Percentiles rank a stretch among this genome's conserved stretches.
Evolutionary conservation across 73 alveolate species (phyloP).

Genomic region (Paraurostyla sp.): DNA sequence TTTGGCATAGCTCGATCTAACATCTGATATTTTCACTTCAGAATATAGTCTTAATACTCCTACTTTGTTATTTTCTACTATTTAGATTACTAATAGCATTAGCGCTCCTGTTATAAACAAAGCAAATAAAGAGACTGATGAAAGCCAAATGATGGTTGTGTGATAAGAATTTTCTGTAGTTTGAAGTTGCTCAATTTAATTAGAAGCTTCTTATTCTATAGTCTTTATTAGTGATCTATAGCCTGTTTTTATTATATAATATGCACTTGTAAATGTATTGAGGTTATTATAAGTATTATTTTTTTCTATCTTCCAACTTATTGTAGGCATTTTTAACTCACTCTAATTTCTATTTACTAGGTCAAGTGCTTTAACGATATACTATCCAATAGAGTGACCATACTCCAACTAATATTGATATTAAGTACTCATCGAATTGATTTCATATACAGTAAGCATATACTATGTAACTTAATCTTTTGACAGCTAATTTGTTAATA

Average conservation of each 20-base stretch:
- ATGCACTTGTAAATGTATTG: slow-evolving; percentile 23
- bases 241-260: slow-evolving; percentile 17
- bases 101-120: background rate
- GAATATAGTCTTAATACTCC: slow-evolving; percentile 40
- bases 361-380: slow-evolving; percentile 6
- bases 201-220: background rate
- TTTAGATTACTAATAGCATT: background rate
- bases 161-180: too few relatives aligned
- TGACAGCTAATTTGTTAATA: background rate
- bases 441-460: background rate
- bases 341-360: background rate
- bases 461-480: background rate
- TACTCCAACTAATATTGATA: background rate
- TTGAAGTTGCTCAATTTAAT: background rate
- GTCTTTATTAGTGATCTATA: background rate
- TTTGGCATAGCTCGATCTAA: background rate
- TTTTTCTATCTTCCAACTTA: background rate
- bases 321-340: background rate
- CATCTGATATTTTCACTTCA: slow-evolving; percentile 22
- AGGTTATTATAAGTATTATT: background rate
- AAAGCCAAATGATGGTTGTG: background rate
- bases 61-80: slow-evolving; percentile 27
- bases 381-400: background rate
- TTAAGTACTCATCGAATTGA: background rate
- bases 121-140: background rate